Percentiles rank a stretch among this genome's conserved stretches.
Conservation (phyloP, 2,329 filamentous ascomycete species). For the Thelonectria discophora region DNA sequence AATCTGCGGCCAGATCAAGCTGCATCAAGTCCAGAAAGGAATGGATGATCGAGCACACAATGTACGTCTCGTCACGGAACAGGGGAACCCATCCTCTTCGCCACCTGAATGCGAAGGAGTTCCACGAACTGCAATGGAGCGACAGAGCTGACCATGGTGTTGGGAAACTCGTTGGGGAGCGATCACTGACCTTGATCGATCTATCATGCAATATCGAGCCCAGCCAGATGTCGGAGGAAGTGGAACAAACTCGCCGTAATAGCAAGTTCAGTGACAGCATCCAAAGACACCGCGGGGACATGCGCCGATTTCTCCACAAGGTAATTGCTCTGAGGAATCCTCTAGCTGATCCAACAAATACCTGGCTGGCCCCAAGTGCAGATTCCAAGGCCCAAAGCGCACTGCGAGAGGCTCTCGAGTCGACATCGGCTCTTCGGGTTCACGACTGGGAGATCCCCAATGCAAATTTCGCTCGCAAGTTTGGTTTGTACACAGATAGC, state of each 20-base stretch:
- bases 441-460: constrained; percentile 52
- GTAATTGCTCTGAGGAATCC: constrained; percentile 20
- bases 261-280: not conserved
- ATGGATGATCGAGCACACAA: constrained; percentile 55
- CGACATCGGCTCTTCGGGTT: constrained; percentile 32
- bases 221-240: not conserved
- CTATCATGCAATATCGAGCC: constrained; percentile 9
- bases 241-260: not conserved
- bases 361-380: not conserved
- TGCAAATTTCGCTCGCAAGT: constrained; percentile 56
- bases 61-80: constrained; percentile 52
- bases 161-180: constrained; percentile 49
- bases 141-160: constrained; percentile 32
- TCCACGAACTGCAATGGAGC: constrained; percentile 54
- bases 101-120: constrained; percentile 50
- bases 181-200: constrained; percentile 32
- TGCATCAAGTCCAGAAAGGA: constrained; percentile 50
- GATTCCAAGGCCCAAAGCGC: constrained; percentile 9
- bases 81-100: constrained; percentile 50
- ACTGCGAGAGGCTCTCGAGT: constrained; percentile 21
- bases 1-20: constrained; percentile 28
- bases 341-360: too few species aligned
- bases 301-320: constrained; percentile 24
- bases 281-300: constrained; percentile 4
- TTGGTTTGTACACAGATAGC: constrained; percentile 47